Base-by-base conservation (phyloP, 345 rosid species). In the Dimocarpus longan region DNA sequence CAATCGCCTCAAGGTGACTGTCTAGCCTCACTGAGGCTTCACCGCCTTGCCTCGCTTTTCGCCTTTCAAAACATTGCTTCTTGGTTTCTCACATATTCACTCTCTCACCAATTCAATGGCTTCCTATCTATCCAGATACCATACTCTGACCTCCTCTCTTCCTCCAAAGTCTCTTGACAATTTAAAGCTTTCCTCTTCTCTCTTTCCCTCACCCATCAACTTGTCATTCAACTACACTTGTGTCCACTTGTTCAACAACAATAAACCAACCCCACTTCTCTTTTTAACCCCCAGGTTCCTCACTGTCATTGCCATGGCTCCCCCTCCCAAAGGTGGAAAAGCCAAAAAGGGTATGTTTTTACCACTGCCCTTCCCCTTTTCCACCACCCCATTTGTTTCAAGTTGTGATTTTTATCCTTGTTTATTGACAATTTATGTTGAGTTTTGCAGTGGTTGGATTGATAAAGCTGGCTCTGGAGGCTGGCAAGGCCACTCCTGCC, bases 401-500 rank as follows among this genome's bases (percentile, higher is more conserved):
- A 8, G 24, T 64, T 62, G 8, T 8, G 16, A 1, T 28, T 21
- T 42, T 16, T 26, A 26, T 26, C 28, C 1, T 26, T 26, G 28
- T 26, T 26, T 26, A 26, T 26, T 74, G 13, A 11, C 28, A 44
- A 69, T 21, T 32, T 39, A n/a, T 60, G 12, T 69, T 78, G 54
- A 73, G 7, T 66, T 64, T 26, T 76, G 37, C 76, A 26, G 28
- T 26, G 28, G 28, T 26, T 26, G 28, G 28, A 26, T 26, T 26
- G 28, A 26, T 26, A 26, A 93, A 95, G 85, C 82, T 95, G 76
- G 99, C 99, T 68, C 86, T 93, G 3, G 96, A 95, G 87, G 97
- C 98, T 0, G 99, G 98, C 56, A 95, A 95, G 84, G 98, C 98
- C n/a, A 95, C 98, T 37, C 98, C 97, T 32, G 98, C 95, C 6